Evolutionary conservation across 768 basidiomycete genomes (phyloP), one percentile per base, ranked within the genome.

Genomic region (Paxillus ammoniavirescens): DNA sequence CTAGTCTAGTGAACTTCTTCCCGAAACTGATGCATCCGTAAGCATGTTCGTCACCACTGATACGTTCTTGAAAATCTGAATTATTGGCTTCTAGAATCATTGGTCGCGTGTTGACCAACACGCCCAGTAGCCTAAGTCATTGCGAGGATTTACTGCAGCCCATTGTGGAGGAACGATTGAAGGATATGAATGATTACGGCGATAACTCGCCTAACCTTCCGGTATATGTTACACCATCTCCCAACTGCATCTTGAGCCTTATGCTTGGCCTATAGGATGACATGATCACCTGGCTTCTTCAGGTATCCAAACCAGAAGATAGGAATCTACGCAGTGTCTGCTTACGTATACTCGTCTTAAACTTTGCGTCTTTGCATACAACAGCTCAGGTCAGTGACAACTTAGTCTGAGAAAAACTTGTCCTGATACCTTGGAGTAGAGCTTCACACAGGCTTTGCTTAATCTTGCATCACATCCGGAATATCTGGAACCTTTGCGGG

Each of bases 241-340:
- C 42, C 17, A 31, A 46, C 26, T 7, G 30, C 49, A 42, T 50
- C 4, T 31, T 36, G 33, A 48, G 46, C 57, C 26, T 62, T 5
- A 61, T 28, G 31, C 43, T 26, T 46, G 38, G 12, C 28, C 3
- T 33, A 17, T 44, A 74, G 73, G 70, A 72, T 42, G 76, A 77
- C 55, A 44, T 75, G 60, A 65, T 77, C 12, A 67, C 66, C 31
- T 76, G 74, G 77, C 60, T 77, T n/a, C 66, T 77, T 58, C 68
- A 68, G 9, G 68, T 67, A 12, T 65, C 67, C 23, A 52, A 52
- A 49, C 65, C 40, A 40, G 61, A 61, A 55, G 66, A 57, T 31
- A 60, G 53, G 58, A 75, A 60, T 57, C 60, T 60, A 56, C 60
- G 55, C 47, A 56, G 66, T 31, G 58, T 68, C 35, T 65, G 65